Evolutionary conservation across 2,329 filamentous ascomycete species (phyloP), one percentile per base, ranked within the genome.

Genomic region (Penicillium sp.): DNA sequence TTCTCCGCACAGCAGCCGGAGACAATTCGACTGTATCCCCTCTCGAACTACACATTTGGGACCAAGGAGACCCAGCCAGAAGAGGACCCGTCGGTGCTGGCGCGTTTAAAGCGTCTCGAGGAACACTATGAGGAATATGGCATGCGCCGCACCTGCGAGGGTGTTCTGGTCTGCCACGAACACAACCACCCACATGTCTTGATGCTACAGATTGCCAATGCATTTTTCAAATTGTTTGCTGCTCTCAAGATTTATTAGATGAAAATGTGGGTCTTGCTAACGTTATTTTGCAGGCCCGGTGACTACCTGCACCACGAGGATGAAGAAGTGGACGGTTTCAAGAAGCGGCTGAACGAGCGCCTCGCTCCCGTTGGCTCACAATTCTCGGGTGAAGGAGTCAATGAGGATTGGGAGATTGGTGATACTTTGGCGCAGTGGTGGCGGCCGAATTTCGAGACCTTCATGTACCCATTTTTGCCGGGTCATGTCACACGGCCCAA

Each of bases 161-260:
- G 89, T 55, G 87, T 98, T 54, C 77, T 98, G 32, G 87, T 98
- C 52, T 98, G 92, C 70, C 92, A 98, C 65, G 92, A 98, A 69
- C 90, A 96, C 73, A 96, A 95, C 69, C 92, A 96, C 66, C 92
- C 92, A 10, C 92, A 98, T 66, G 94, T 98, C 48, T 73, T 98
- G 51, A 96, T 98, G 92, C 76, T 98, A 47, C 92, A 98, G 74
- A 98, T 98, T 57, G 92, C 92, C 36, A 98, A 98, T 65, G 90
- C 92, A 15, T 98, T 98, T 72, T 98, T 98, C 74, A 98, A 98
- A 71, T 77, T 98, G 64, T 81, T 67, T 11, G 71, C n/a, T 14
- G 18, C 23, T 26, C 26, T 14, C 12, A 16, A 16, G 18, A 13
- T 26, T 10, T 12, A 17, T 4, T 28, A 5, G 25, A 11, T 1